Conservation (phyloP, 768 basidiomycete species). For the Collybiopsis confluens region DNA sequence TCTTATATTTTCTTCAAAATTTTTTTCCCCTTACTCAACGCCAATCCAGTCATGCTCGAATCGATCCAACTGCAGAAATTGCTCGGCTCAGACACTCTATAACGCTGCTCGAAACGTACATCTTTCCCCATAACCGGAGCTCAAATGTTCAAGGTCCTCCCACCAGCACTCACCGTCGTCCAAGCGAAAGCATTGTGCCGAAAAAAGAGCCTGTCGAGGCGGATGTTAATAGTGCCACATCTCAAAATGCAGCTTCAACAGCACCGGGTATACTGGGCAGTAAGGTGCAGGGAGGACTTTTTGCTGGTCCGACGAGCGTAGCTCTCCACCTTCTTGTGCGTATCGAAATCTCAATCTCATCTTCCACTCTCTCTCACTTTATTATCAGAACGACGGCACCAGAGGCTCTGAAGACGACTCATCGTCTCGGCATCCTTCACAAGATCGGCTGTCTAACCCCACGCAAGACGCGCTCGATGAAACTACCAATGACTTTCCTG, state of each 20-base stretch:
- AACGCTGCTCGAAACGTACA: constrained; percentile 59
- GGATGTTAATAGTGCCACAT: constrained; percentile 35
- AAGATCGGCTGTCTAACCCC: constrained; percentile 32
- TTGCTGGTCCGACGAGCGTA: constrained; percentile 76
- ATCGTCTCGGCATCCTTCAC: constrained; percentile 49
- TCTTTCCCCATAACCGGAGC: constrained; percentile 41
- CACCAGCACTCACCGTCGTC: constrained; percentile 21
- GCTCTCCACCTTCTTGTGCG: constrained; percentile 64
- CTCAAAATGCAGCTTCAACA: constrained; percentile 26
- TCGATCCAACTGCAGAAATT: constrained; percentile 65
- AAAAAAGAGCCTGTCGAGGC: constrained; percentile 53
- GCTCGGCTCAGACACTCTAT: constrained; percentile 66
- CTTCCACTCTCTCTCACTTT: constrained; percentile 15
- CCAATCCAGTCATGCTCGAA: constrained; percentile 35
- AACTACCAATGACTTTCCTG: constrained; percentile 32
- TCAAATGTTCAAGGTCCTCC: constrained; percentile 22
- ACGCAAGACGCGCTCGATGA: constrained; percentile 10
- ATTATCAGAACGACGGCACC: constrained; percentile 32
- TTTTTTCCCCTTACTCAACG: constrained; percentile 5
- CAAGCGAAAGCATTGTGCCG: constrained; percentile 35
- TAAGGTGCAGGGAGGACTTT: constrained; percentile 64
- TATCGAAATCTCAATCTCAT: constrained; percentile 14
- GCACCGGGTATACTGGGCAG: constrained; percentile 66
- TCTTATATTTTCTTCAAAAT: constrained; percentile 12
- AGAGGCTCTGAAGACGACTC: constrained; percentile 48